Evolutionary conservation across 2,329 filamentous ascomycete species (phyloP), one percentile per base, ranked within the genome.

Genomic region (Penicillium griseofulvum): DNA sequence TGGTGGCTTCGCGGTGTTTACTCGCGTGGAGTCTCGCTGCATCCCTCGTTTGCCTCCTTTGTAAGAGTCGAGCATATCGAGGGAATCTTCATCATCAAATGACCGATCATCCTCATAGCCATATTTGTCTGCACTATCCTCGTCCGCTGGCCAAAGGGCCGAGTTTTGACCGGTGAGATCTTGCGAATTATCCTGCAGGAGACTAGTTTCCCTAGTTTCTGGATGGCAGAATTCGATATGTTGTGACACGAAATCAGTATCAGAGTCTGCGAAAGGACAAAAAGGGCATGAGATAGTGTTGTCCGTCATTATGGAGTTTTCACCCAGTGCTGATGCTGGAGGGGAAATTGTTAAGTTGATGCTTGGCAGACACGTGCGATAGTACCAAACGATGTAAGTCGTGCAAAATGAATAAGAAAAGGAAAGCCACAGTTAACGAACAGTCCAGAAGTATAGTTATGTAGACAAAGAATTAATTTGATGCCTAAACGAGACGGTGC

Each of bases 171-270:
- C 19, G 22, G 43, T 36, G 28, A 50, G 31, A 37, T 55, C 44
- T 24, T 43, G 53, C 41, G 38, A 36, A 12, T 52, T 16, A 52
- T 47, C 49, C 63, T 58, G 31, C 65, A 63, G 38, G 59, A 57
- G 47, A 65, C 57, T 37, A 66, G 68, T 7, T 62, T 59, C 56
- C 6, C 64, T 70, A 52, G 65, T 63, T 62, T 79, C 77, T 24
- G 77, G 73, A 52, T 80, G 78, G 48, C 71, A 72, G 39, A 71
- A 67, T 45, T 78, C 76, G 45, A 80, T 73, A 62, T 80, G 78
- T 44, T 78, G 68, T 12, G 67, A 60, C 42, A 80, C 68, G 49
- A 74, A 72, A 49, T 71, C 71, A 19, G 68, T 60, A 58, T 77
- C 74, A 11, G 59, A 49, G 49, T 78, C 74, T 26, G 67, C 65